A percentile compares a stretch with the other conserved stretches of the same genome.
These are phyloP conservation scores for Tillandsia leiboldiana DNA, from an alignment of 176 grass and related monocot genomes.

Conservation along the genomic window DNA sequence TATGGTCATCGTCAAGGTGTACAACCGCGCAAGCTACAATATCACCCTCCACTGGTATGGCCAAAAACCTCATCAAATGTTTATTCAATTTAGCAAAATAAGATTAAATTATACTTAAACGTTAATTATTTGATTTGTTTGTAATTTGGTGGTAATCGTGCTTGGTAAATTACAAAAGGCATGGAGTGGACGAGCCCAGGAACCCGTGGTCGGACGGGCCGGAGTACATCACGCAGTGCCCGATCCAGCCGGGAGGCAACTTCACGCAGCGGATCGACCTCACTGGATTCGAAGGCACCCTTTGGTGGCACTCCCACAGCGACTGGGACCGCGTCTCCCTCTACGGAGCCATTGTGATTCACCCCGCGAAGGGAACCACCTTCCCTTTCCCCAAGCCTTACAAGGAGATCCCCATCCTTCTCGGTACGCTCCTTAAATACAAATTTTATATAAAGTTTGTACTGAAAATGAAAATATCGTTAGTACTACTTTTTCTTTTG, in stretches of 20 bases:
- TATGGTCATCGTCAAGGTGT: conserved; percentile 41
- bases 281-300: conserved; percentile 23
- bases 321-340: conserved; percentile 24
- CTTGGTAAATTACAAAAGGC: conserved; percentile 19
- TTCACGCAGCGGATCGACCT: conserved; percentile 18
- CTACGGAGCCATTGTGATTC: conserved; percentile 14
- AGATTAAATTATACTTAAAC: no score
- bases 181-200: conserved; percentile 46
- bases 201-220: conserved; percentile 71
- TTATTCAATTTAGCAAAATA: background rate
- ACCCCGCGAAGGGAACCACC: background rate
- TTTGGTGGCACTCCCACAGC: conserved; percentile 33
- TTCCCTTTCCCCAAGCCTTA: conserved; percentile 8
- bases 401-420: conserved; percentile 8
- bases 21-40: conserved; percentile 52
- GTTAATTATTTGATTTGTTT: no score
- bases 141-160: background rate
- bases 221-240: conserved; percentile 81
- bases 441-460: background rate
- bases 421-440: background rate
- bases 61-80: background rate
- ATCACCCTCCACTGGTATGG: conserved; percentile 65
- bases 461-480: no score
- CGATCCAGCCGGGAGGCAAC: conserved; percentile 25
- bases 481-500: no score